Evolutionary conservation across 352 stramenopile species (phyloP), one percentile per base, ranked within the genome.

Genomic region (Pythium chondricola): DNA sequence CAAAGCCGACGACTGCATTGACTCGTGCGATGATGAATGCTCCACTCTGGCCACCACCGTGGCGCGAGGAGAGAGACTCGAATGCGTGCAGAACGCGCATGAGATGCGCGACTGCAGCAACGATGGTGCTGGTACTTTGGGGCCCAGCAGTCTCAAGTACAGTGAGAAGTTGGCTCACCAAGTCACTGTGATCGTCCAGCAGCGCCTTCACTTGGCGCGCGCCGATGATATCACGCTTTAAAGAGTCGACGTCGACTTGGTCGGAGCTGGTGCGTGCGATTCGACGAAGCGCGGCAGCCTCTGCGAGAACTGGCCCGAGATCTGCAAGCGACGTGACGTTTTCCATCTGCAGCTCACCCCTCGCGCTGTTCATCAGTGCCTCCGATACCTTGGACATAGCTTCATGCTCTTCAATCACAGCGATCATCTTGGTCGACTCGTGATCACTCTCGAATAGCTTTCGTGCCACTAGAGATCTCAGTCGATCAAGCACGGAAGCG

Each of bases 1-100:
- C 52, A 43, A 88, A 85, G n/a, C 54, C 38, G 10, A 81, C 40
- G 3, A 85, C 59, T 0, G 61, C 50, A 11, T 49, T 25, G 8
- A 75, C 66, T 3, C 56, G 56, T 6, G 26, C 30, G 0, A 4
- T 16, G 7, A 57, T 11, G 2, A 44, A 38, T 6, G 24, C n/a
- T 24, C 45, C 43, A 4, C 22, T 27, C 18, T 17, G 14, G 9
- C 35, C 35, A 20, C 18, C 35, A 20, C 18, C 35, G 35, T 22
- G 35, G 9, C 7, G 9, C 2, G 42, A 43, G 18, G 26, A n/a
- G 3, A 63, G 48, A 6, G 43, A 49, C 36, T 63, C 56, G 20
- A 63, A 58, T 10, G 37, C 25, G 18, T 25, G 35, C 2, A 63
- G 14, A 0, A 63, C 43, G 7, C 35, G 35, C 56, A 63, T 55